Evolutionary conservation across 495 filamentous ascomycete species (phyloP).

Genomic region (Xylaria grammica): DNA sequence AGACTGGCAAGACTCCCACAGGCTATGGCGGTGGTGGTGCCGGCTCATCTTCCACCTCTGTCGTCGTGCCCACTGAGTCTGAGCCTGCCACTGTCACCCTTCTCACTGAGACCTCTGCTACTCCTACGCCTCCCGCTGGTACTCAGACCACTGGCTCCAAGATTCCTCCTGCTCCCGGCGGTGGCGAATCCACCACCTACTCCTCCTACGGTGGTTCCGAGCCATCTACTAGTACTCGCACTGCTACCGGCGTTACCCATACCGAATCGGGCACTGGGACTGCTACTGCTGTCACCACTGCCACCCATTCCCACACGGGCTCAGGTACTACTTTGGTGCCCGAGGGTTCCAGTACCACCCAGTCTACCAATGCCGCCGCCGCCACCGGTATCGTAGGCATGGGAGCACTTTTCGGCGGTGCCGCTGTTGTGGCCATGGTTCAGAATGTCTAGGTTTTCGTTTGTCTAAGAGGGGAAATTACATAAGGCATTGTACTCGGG

Average conservation of each 20-base stretch:
- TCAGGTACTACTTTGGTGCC: conserved; percentile 10
- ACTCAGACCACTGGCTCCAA: background rate
- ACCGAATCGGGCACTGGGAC: conserved; percentile 23
- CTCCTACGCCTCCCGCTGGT: background rate
- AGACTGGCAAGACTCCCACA: conserved; percentile 23
- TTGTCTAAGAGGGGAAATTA: background rate
- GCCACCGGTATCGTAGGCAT: conserved; percentile 36
- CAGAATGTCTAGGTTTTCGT: conserved; percentile 29
- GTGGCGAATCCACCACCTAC: background rate
- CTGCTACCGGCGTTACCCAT: conserved; percentile 20
- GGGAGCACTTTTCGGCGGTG: conserved; percentile 40
- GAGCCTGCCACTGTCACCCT: conserved; percentile 17
- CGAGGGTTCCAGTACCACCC: conserved; percentile 14
- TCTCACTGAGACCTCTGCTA: conserved; percentile 22
- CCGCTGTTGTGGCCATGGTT: conserved; percentile 28
- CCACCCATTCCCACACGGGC: conserved; percentile 11
- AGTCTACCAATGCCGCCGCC: conserved; percentile 28
- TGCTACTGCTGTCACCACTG: conserved; percentile 20
- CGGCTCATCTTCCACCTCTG: conserved; percentile 16
- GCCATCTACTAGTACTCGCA: conserved; percentile 17
- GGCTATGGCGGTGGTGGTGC: conserved; percentile 15
- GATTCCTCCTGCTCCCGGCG: background rate
- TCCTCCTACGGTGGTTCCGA: conserved; percentile 14
- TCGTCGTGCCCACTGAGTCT: conserved; percentile 10
- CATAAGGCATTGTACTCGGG: conserved; percentile 4